Base-by-base conservation (phyloP, 768 basidiomycete species). In the Daedalea quercina region DNA sequence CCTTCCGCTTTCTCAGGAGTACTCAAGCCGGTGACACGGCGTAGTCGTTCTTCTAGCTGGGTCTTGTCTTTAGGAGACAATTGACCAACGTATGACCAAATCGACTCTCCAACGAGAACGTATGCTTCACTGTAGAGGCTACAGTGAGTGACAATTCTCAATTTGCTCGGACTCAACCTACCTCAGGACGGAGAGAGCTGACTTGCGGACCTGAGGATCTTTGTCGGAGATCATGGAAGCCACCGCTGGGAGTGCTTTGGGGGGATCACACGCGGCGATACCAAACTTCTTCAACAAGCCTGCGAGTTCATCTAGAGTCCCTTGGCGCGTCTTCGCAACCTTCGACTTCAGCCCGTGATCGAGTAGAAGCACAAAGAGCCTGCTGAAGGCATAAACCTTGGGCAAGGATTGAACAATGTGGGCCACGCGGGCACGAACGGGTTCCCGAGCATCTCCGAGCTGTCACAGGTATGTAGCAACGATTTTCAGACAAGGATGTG, bases 391-490 rank as follows among this genome's bases (percentile, higher is more conserved):
- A 63, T 94, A 96, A 49, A 97, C 85, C 63, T 86, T 91, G 7
- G 94, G 87, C 48, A 97, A 74, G 3, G 77, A 78, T 61, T 91
- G 88, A 51, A 98, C 82, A 54, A 96, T 87, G 44, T 83, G 85
- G 58, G 90, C 84, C 20, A 96, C 84, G 47, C 94, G 82, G 44
- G 73, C 64, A 7, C 93, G 82, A 42, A 93, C 80, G 54, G 81
- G 84, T 69, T 94, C 93, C 24, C 92, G 78, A 25, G 87, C 82
- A 71, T 98, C 96, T 13, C 96, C 96, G 54, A 97, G 85, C 95
- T 98, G 47, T 35, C 13, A 44, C 23, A 54, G 13, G 15, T 6
- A 33, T 23, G 20, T 9, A 35, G 24, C 28, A 31, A 44, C 2
- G 3, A 12, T n/a, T 37, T 34, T n/a, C n/a, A n/a, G n/a, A n/a